Base-by-base conservation (phyloP, 805 yeast species). In the Yamadazyma takamatsuzukensis region DNA sequence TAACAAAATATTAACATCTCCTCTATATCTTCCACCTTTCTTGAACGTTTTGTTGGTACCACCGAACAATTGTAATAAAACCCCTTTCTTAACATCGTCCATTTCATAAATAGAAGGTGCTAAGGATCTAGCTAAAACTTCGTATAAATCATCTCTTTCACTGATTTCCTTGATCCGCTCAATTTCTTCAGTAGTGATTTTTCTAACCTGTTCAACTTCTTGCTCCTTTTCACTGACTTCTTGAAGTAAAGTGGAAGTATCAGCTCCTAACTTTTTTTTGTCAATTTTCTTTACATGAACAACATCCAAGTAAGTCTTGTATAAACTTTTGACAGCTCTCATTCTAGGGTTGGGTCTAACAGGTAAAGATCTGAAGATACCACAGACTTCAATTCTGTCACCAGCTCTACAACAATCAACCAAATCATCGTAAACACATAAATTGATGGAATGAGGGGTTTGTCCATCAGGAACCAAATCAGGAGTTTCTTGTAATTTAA, bases 381-480 rank as follows among this genome's bases (percentile, higher is more conserved):
- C 98, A 37, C 96, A 88, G 13, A 89, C 94, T 57, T 90, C 96
- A 29, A 93, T 74, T 38, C 97, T 76, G 58, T 93, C 98, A 70
- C 98, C 98, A 6, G 98, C 97, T 48, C 95, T 76, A 50, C 95
- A 83, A 33, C 84, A 72, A 57, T 93, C 98, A 1, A 93, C 98
- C 40, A 93, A 70, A 56, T 93, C 97, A 59, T 93, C 98, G 54
- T 90, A 93, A 1, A 86, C 95, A 65, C 96, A 87, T 18, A 93
- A 65, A 5, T 95, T 86, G 29, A 93, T 85, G 10, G 96, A 82
- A 59, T 93, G 98, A 2, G 98, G 98, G 2, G 98, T 93, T 61
- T 93, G 98, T 12, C 98, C 98, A 61, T 85, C 97, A 4, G 98
- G 98, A 11, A 90, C 95, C 41, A 78, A 71, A 58, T 93, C 98